Evolutionary conservation across 2,329 filamentous ascomycete species (phyloP).

Genomic region (Fusarium nelsonii): DNA sequence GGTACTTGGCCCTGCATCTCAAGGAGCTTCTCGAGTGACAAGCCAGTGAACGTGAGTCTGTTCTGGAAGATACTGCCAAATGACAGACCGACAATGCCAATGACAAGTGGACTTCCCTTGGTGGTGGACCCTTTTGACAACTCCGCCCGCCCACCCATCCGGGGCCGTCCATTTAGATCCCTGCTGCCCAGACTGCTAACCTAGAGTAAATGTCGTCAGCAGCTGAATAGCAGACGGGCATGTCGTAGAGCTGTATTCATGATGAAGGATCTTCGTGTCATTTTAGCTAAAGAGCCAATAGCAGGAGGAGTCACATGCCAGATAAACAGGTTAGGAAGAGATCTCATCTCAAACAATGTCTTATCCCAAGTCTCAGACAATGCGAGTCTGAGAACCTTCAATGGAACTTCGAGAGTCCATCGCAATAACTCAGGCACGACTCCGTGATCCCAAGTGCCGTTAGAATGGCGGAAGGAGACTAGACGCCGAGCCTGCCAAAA

Average conservation of each 20-base stretch:
- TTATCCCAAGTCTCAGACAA: slow-evolving; percentile 6
- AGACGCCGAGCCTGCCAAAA: neutral
- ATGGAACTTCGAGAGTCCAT: slow-evolving; percentile 11
- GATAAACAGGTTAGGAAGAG: neutral
- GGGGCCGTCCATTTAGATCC: slow-evolving; percentile 35
- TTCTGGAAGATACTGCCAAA: slow-evolving; percentile 1
- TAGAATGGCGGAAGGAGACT: neutral
- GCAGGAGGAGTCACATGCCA: slow-evolving; percentile 2
- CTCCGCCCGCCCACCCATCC: slow-evolving; percentile 19
- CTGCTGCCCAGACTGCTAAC: slow-evolving; percentile 17
- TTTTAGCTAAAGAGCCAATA: neutral
- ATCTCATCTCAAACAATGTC: slow-evolving; percentile 25
- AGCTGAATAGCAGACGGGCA: slow-evolving; percentile 19
- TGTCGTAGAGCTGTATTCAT: neutral
- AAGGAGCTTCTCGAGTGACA: neutral
- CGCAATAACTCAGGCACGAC: slow-evolving; percentile 2
- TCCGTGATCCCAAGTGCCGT: slow-evolving; percentile 9
- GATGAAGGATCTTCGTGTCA: neutral
- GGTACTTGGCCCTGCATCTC: neutral
- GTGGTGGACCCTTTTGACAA: slow-evolving; percentile 19
- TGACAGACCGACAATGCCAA: neutral
- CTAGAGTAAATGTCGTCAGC: slow-evolving; percentile 24
- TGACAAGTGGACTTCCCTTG: slow-evolving; percentile 18
- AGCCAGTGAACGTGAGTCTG: slow-evolving; percentile 1
- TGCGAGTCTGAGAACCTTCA: neutral